Percentiles rank a stretch among this genome's conserved stretches.
Conservation (phyloP, 1,139 yeast species). For the Yamadazyma songkhlaensis region DNA sequence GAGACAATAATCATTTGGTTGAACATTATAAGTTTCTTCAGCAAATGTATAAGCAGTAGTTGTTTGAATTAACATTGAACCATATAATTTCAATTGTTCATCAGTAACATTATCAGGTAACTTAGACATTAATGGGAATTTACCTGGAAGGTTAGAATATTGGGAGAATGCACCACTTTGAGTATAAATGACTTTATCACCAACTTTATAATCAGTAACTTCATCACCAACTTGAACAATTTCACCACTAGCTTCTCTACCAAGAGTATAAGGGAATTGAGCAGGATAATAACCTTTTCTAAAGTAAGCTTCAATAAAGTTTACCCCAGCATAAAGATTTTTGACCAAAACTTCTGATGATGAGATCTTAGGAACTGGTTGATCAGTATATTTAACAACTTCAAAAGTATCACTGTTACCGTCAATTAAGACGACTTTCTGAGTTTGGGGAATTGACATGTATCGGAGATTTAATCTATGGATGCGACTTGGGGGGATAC, state of each 20-base stretch:
- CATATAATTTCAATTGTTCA: constrained; percentile 46
- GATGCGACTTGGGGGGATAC: too few relatives aligned
- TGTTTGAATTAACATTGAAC: constrained; percentile 66
- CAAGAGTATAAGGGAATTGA: constrained; percentile 59
- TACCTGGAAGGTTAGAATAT: constrained; percentile 51
- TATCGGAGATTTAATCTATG: not conserved
- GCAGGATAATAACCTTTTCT: constrained; percentile 72
- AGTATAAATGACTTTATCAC: constrained; percentile 69
- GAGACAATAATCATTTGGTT: constrained; percentile 65
- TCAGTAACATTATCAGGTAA: constrained; percentile 48
- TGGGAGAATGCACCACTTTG: constrained; percentile 62
- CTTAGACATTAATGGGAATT: constrained; percentile 35
- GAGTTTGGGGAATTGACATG: constrained; percentile 49
- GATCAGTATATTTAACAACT: constrained; percentile 43
- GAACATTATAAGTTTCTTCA: constrained; percentile 61
- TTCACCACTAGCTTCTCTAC: constrained; percentile 83
- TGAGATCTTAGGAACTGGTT: constrained; percentile 56
- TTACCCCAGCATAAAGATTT: constrained; percentile 73
- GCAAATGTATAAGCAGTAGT: constrained; percentile 74
- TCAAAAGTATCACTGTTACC: constrained; percentile 47
- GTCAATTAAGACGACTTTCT: constrained; percentile 55
- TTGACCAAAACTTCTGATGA: constrained; percentile 63
- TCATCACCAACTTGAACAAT: constrained; percentile 65
- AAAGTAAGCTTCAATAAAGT: constrained; percentile 80
- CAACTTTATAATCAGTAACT: constrained; percentile 57